Conservation (phyloP, 2,329 filamentous ascomycete species). For the Cladosporium sp. region DNA sequence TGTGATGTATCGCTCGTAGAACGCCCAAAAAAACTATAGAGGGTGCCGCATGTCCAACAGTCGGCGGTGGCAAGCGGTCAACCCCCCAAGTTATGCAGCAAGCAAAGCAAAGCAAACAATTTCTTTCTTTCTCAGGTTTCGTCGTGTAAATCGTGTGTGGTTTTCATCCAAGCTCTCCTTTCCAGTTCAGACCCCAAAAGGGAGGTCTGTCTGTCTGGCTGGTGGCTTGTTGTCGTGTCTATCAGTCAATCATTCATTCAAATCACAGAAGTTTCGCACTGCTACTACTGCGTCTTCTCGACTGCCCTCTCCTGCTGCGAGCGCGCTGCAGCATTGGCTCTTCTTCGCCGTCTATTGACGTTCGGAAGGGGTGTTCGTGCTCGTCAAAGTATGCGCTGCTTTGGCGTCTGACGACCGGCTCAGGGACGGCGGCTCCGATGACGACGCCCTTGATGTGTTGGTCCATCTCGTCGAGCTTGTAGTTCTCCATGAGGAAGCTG, state of each 20-base stretch:
- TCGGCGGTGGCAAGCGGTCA: background rate
- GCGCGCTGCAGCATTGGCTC: slow-evolving; percentile 15
- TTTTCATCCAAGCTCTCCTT: background rate
- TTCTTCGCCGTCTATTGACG: slow-evolving; percentile 10
- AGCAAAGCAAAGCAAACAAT: slow-evolving; percentile 7
- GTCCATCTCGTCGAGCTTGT: slow-evolving; percentile 55
- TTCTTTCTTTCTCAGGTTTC: background rate
- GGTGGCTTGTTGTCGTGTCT: background rate
- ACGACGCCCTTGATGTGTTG: slow-evolving; percentile 48
- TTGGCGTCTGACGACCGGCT: slow-evolving; percentile 7
- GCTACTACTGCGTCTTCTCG: slow-evolving; percentile 4
- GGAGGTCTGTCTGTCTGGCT: background rate
- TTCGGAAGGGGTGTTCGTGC: background rate
- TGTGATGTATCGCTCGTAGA: slow-evolving; percentile 4
- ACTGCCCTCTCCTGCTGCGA: background rate
- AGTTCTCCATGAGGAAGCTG: slow-evolving; percentile 60
- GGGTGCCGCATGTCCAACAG: slow-evolving; percentile 9
- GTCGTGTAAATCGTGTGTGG: background rate
- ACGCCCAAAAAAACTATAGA: background rate
- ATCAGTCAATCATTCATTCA: background rate
- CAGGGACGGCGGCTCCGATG: slow-evolving; percentile 37
- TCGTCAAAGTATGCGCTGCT: slow-evolving; percentile 14
- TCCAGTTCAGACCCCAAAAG: no score
- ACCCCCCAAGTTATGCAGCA: background rate
- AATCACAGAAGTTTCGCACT: slow-evolving; percentile 2